phyloP scores from a whole-genome alignment of 352 stramenopile genomes.

The Peronosclerospora sorghi region DNA sequence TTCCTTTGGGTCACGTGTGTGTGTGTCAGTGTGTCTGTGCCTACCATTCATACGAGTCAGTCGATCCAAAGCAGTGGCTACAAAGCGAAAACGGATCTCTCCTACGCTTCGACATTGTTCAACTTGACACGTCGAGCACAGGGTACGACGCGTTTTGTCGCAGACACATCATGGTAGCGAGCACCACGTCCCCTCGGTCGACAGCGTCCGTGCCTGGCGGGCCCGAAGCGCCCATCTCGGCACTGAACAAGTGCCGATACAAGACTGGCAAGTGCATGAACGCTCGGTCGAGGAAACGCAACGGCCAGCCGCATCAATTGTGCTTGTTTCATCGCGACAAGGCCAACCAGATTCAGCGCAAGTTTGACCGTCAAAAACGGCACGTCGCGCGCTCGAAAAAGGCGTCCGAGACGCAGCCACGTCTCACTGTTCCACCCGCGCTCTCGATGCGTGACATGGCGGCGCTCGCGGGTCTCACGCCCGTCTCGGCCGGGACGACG shows the following conservation, averaged over 20 bases:
- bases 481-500: constrained; percentile 8
- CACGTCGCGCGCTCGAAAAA: constrained; percentile 55
- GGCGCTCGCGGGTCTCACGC: constrained; percentile 12
- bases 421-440: constrained; percentile 7
- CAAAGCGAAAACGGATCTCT: constrained; percentile 1
- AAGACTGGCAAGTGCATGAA: constrained; percentile 85
- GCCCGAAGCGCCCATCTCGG: constrained; percentile 1
- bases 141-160: background rate
- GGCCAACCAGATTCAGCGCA: constrained; percentile 85
- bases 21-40: constrained; percentile 9
- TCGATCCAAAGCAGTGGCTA: constrained; percentile 1
- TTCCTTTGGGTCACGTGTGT: constrained; percentile 6
- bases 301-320: constrained; percentile 79
- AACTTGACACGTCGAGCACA: constrained; percentile 15
- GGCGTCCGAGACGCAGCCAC: constrained; percentile 3
- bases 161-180: constrained; percentile 15
- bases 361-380: constrained; percentile 84
- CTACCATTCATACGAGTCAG: background rate
- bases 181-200: constrained; percentile 13
- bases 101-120: constrained; percentile 14
- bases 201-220: constrained; percentile 8
- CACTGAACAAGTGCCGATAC: constrained; percentile 56
- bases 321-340: constrained; percentile 83
- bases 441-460: constrained; percentile 29
- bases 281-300: constrained; percentile 70